Evolutionary conservation across 2,329 filamentous ascomycete species (phyloP), one percentile per base, ranked within the genome.

Genomic region (Epichloe aotearoae): DNA sequence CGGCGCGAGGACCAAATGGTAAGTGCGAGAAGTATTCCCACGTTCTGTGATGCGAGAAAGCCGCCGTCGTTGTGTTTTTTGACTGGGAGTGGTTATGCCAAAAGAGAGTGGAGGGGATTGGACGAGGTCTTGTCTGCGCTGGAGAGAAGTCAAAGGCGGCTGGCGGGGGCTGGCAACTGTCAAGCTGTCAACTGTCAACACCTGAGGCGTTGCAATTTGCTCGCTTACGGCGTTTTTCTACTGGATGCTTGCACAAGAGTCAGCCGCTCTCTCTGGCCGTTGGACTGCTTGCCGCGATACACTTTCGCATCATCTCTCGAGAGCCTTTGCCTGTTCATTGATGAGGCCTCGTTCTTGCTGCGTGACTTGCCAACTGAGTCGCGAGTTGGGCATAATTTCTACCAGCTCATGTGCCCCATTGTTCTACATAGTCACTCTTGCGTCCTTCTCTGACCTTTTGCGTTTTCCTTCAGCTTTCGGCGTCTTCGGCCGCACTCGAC

Each of bases 401-500:
- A 36, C 30, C 23, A 30, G 15, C 20, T 46, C 20, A n/a, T 49
- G 46, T 52, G 46, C 26, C 41, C 26, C 41, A 12, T 23, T 52
- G 47, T 46, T 53, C 19, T 19, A 19, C 19, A 3, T 19, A 3
- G 43, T 48, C 48, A 55, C 52, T 50, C 57, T 58, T 59, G 52
- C 44, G 17, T 38, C 53, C 36, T 46, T 55, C 57, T 62, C 64
- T 70, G 62, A 70, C 65, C 52, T 59, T 54, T 39, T 54, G 53
- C 52, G 54, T 48, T 56, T 53, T 53, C 54, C 65, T 69, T 64
- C 71, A 93, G 82, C 74, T 91, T 54, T 89, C 87, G 64, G 81
- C 86, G 50, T 89, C 87, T 55, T 88, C 86, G 58, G 82, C 86
- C 63, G 84, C 88, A 49, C 76, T 90, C 62, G 88, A 95, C 68